Evolutionary conservation across 768 basidiomycete genomes (phyloP).

Genomic region (Collybia mongolica): DNA sequence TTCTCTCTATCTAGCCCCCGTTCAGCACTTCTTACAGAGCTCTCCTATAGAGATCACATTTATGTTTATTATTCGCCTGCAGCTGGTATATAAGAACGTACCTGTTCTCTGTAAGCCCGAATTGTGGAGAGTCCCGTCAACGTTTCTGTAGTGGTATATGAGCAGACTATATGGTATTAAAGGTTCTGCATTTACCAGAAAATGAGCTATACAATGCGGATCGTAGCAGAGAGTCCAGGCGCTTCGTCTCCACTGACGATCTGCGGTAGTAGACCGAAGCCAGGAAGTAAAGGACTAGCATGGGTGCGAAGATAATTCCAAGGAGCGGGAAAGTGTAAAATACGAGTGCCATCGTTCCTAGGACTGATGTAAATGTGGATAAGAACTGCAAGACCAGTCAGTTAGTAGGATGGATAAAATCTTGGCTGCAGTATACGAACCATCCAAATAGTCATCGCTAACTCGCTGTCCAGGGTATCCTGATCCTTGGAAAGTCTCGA

Average conservation of each 20-base stretch:
- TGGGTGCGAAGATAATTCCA: conserved; percentile 60
- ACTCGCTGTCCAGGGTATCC: conserved; percentile 51
- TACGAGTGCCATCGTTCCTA: conserved; percentile 56
- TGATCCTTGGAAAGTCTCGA: conserved; percentile 62
- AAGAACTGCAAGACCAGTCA: conserved; percentile 31
- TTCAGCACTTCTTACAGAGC: conserved; percentile 50
- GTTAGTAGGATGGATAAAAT: not conserved
- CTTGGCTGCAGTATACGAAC: conserved; percentile 18
- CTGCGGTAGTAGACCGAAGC: conserved; percentile 58
- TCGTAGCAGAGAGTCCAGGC: conserved; percentile 61
- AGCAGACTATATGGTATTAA: not conserved
- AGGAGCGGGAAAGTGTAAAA: conserved; percentile 70
- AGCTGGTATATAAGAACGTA: conserved; percentile 12
- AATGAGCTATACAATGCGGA: conserved; percentile 57
- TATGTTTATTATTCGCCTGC: no score
- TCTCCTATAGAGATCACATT: conserved; percentile 25
- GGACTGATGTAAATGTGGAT: conserved; percentile 36
- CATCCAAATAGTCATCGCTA: conserved; percentile 48
- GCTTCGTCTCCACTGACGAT: conserved; percentile 62
- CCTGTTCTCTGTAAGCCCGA: conserved; percentile 56
- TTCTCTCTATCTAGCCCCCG: conserved; percentile 56
- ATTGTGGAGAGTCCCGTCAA: conserved; percentile 65
- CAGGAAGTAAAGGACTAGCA: conserved; percentile 50
- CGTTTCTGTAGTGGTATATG: conserved; percentile 37
- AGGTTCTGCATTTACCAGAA: conserved; percentile 35